Evolutionary conservation across 2,329 filamentous ascomycete species (phyloP), one percentile per base, ranked within the genome.

Genomic region (Aureobasidium sp.): DNA sequence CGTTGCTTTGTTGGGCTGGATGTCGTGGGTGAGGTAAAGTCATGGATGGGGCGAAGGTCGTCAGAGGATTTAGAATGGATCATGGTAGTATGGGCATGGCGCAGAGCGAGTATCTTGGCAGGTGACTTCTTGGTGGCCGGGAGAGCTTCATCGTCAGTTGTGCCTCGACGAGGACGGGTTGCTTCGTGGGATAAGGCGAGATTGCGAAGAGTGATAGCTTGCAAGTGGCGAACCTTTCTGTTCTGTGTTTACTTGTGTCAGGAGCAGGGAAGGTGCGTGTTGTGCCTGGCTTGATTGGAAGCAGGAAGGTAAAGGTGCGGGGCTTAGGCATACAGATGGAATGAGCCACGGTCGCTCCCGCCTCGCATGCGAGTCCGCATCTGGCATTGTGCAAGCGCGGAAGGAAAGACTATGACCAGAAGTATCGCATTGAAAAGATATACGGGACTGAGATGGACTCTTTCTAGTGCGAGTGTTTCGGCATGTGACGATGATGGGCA

Each of bases 151-250:
- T 87, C 92, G 75, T 93, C 89, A 69, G 88, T 87, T 42, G 90
- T 88, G 74, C 81, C 83, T 15, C 79, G 77, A 58, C 80, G 80
- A 41, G 72, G 66, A 64, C 81, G 70, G 1, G 59, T 52, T 66
- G 78, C 77, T 63, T 79, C 77, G 65, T 78, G 79, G 27, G 79
- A 79, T 67, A 96, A 86, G 65, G 85, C 86, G 47, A 97, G 80
- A 74, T 97, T 97, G 63, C 93, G 90, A 57, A 97, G 78, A 62
- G 89, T 93, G 68, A 97, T 85, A 67, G 90, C 91, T 69, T 90
- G 87, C 5, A 97, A 82, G 78, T 97, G 92, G 61, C 93, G 87
- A 59, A 97, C 81, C 73, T 88, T 91, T 73, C 91, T 89, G 74
- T 96, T 97, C 81, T 94, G 68, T 47, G 14, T 47, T 47, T 11